Conservation (phyloP, 345 rosid genomes). For the Arabis hirsuta region DNA sequence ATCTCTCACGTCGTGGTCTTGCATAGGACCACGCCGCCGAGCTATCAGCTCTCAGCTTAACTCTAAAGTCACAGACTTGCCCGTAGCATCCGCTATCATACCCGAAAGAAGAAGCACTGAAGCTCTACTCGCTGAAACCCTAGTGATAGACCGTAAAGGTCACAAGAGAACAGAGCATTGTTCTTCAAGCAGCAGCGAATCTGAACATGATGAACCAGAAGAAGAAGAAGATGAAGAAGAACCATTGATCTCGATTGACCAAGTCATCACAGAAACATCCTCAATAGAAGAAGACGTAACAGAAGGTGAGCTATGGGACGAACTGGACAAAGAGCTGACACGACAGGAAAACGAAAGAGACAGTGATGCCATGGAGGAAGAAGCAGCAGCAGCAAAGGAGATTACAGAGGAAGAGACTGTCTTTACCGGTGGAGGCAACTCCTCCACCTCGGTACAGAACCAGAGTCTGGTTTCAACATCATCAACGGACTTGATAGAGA, state of each 20-base stretch:
- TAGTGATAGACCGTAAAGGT: conserved; percentile 36
- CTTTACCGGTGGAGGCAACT: conserved; percentile 23
- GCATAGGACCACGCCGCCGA: conserved; percentile 91
- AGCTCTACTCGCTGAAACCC: conserved; percentile 46
- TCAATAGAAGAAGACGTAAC: conserved; percentile 57
- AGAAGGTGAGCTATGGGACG: conserved; percentile 86
- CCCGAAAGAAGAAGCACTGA: conserved; percentile 55
- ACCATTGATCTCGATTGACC: conserved; percentile 52
- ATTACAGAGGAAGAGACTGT: conserved; percentile 76
- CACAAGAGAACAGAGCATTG: conserved; percentile 45
- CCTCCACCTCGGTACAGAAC: conserved; percentile 48
- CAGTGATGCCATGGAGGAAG: conserved; percentile 66
- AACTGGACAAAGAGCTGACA: conserved; percentile 81
- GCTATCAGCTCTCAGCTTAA: conserved; percentile 49
- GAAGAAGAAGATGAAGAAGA: conserved; percentile 83
- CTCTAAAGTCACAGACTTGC: conserved; percentile 52
- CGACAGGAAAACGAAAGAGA: conserved; percentile 64
- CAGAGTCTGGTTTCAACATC: conserved; percentile 44
- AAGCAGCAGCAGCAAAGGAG: conserved; percentile 79
- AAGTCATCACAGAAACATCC: conserved; percentile 44
- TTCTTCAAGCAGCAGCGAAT: conserved; percentile 52
- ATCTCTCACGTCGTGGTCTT: conserved; percentile 83
- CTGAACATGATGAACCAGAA: conserved; percentile 62
- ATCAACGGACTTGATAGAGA: conserved; percentile 57
- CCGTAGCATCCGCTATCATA: conserved; percentile 55